Base-by-base conservation (phyloP, 768 basidiomycete species). In the Sistotremastrum niveocremeum region DNA sequence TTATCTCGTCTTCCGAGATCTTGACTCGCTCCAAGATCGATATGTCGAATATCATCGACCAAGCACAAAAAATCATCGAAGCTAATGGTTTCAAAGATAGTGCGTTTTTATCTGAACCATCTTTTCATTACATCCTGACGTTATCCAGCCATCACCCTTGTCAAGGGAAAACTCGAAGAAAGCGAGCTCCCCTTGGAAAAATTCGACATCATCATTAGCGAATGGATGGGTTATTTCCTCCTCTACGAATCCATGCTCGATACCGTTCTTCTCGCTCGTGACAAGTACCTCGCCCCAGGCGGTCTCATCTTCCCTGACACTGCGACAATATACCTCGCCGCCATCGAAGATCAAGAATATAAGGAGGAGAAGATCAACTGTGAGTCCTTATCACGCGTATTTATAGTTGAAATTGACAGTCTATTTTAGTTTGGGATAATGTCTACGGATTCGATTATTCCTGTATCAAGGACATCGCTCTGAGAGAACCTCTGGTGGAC, bases 201-300 rank as follows among this genome's bases (percentile, higher is more conserved):
- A 62, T 97, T 90, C 60, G 95, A 99, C 62, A 97, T 99, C 66
- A 95, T 99, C 67, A 87, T 99, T 60, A 95, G 91, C 50, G 95
- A 99, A 63, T 99, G 94, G 95, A 99, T 99, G 95, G 95, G 95
- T 38, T 99, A 99, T 68, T 97, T 98, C 75, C 71, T 98, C 42
- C 77, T 99, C 34, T 98, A 98, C 70, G 95, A 98, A 63, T 93
- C 90, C 58, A 98, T 99, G 95, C 79, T 98, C 54, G 94, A 99
- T 67, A 97, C 93, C 29, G 95, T 99, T 46, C 78, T 99, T 38
- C 73, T 93, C 41, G 95, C 95, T 5, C 79, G 95, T 48, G 95
- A 99, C 73, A 88, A 87, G 64, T 98, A 95, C 70, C 78, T 99
- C 56, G 90, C 85, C 55, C 78, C 79, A 43, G 86, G 68, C 39